Evolutionary conservation across 306 rosid genomes (phyloP).

Genomic region (Coriaria nepalensis): DNA sequence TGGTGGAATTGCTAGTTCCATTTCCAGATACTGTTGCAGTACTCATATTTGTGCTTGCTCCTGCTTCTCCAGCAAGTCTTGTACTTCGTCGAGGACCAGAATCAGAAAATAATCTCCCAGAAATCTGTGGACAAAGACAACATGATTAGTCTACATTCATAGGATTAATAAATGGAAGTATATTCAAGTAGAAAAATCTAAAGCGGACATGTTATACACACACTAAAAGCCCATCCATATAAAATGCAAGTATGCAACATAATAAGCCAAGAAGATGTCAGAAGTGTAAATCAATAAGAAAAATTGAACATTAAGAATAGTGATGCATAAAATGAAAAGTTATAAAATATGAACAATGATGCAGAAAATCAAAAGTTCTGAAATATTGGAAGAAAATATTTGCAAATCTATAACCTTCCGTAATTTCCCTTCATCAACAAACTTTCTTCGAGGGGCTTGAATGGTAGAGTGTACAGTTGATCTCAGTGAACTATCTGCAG

Average conservation of each 20-base stretch:
- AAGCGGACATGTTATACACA: too few relatives aligned
- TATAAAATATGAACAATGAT: too few relatives aligned
- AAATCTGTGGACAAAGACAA: conserved; percentile 34
- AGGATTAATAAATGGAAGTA: neutral
- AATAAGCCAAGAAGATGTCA: too few relatives aligned
- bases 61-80: conserved; percentile 67
- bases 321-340: too few relatives aligned
- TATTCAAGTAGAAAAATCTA: neutral
- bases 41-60: conserved; percentile 43
- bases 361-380: too few relatives aligned
- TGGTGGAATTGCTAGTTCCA: conserved; percentile 67
- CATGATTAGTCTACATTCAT: neutral
- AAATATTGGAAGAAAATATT: neutral
- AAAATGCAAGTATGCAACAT: too few relatives aligned
- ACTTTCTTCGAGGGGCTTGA: conserved; percentile 91
- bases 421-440: conserved; percentile 93
- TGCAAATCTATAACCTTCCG: conserved; percentile 50
- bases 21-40: conserved; percentile 45
- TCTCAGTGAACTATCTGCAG: conserved; percentile 64
- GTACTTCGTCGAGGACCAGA: conserved; percentile 88
- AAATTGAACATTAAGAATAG: too few relatives aligned
- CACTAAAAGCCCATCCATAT: too few relatives aligned
- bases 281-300: too few relatives aligned
- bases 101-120: conserved; percentile 88
- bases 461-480: conserved; percentile 73